Base-by-base conservation (phyloP, 306 rosid species). In the Dryas alaskensis region DNA sequence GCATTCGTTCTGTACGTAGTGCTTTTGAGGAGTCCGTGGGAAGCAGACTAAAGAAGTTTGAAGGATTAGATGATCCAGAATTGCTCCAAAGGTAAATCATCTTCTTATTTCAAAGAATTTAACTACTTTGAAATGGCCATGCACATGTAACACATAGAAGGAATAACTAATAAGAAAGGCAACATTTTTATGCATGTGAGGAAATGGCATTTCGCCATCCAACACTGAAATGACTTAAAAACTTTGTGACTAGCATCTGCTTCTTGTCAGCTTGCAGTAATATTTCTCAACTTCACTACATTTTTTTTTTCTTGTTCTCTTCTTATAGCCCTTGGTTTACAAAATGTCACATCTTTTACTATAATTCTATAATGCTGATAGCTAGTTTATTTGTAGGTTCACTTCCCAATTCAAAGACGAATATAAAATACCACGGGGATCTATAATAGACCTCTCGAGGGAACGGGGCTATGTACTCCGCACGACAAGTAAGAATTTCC, bases 361-460 rank as follows among this genome's bases (percentile, higher is more conserved):
- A 60, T 42, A 25, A 55, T 42, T 55, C 12, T 60, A 5, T 31
- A 72, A 57, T 55, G 68, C 73, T 75, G 70, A 77, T 76, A 11
- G 43, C 72, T 46, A 19, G 61, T 65, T 79, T 55, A 76, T 70
- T 66, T 88, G 88, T 76, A 94, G 97, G 89, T 94, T 94, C 84
- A 92, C 97, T 78, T 89, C 99, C 44, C 96, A 88, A 80, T 94
- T 94, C 81, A 94, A 82, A 83, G 99, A 94, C 60, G 97, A 92
- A 79, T 75, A 87, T 73, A 88, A 92, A 87, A 85, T 94, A 74
- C 97, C 97, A 39, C 76, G 92, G 47, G 99, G 97, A 69, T 83
- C 99, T 37, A 85, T 86, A 17, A 94, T 94, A 60, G 83, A 86
- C 42, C 95, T 94, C 42, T 83, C 89, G 51, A 94, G 86, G 82